A percentile compares a stretch with the other conserved stretches of the same genome.
phyloP scores from a whole-genome alignment of 805 yeast genomes.

The Suhomyces prunicola region DNA sequence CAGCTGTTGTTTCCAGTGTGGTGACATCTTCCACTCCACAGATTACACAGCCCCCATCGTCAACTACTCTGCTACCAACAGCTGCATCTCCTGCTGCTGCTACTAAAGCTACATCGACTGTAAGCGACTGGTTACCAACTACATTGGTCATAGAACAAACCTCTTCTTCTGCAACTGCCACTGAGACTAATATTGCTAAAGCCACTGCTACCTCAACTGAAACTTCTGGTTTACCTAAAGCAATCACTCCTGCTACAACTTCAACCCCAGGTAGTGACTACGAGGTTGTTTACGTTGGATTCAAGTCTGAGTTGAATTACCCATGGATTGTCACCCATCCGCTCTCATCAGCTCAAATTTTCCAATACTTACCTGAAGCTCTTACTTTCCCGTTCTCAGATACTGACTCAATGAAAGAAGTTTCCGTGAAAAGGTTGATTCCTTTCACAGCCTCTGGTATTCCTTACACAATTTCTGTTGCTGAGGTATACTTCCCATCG shows the following conservation, averaged over 20 bases:
- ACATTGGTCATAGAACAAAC: constrained; percentile 25
- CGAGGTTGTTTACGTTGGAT: constrained; percentile 68
- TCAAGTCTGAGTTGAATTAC: constrained; percentile 75
- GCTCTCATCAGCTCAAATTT: constrained; percentile 77
- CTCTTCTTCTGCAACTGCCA: constrained; percentile 12
- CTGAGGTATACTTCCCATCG: constrained; percentile 78
- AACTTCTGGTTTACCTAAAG: constrained; percentile 65
- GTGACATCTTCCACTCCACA: background rate
- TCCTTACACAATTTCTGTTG: constrained; percentile 77
- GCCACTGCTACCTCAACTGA: constrained; percentile 28
- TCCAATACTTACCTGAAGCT: constrained; percentile 77
- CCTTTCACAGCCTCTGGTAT: constrained; percentile 61
- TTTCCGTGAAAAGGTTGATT: constrained; percentile 64
- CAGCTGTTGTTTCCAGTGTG: background rate
- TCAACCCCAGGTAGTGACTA: constrained; percentile 45
- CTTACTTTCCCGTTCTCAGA: constrained; percentile 58
- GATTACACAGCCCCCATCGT: constrained; percentile 4
- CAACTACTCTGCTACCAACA: constrained; percentile 6
- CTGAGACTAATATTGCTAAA: constrained; percentile 12
- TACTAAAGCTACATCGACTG: constrained; percentile 8
- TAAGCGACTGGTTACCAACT: constrained; percentile 35
- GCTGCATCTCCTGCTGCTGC: constrained; percentile 8
- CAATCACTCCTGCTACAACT: constrained; percentile 66
- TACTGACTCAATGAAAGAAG: constrained; percentile 28
- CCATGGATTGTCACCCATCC: constrained; percentile 75